A percentile compares a stretch with the other conserved stretches of the same genome.
These are phyloP conservation scores for Triticum urartu DNA, from an alignment of 176 grass and related monocot species.

Conservation along the genomic window DNA sequence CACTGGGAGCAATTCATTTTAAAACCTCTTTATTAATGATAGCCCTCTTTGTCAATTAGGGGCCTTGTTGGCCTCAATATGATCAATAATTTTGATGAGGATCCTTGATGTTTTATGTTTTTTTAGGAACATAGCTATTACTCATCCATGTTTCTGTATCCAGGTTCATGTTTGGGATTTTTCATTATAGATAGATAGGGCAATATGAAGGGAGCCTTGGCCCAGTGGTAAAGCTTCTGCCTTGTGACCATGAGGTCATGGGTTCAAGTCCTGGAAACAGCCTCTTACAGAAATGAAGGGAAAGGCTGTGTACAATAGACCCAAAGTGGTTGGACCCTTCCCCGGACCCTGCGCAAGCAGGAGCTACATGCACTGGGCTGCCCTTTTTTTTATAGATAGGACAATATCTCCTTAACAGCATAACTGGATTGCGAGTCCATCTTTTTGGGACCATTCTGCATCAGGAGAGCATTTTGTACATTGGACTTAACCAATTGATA, in stretches of 20 bases:
- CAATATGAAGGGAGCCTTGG: too few species aligned
- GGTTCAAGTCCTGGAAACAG: too few species aligned
- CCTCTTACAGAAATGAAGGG: too few species aligned
- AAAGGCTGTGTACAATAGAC: too few species aligned
- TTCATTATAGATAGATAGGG: neutral
- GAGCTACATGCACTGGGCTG: too few species aligned
- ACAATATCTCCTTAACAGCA: neutral
- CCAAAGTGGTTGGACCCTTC: too few species aligned
- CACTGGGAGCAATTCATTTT: neutral
- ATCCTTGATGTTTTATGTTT: neutral
- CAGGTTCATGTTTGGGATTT: neutral
- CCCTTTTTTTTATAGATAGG: neutral
- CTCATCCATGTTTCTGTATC: too few species aligned
- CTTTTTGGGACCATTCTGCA: neutral
- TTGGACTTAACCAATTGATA: neutral
- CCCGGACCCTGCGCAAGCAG: too few species aligned
- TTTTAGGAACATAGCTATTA: neutral
- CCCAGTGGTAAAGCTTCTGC: too few species aligned
- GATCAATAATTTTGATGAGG: slow-evolving; percentile 14
- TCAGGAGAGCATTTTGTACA: neutral
- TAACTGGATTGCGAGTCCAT: neutral
- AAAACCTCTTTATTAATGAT: neutral
- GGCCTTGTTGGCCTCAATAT: slow-evolving; percentile 7
- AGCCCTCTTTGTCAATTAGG: slow-evolving; percentile 14
- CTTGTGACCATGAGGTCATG: too few species aligned